phyloP scores from a whole-genome alignment of 495 filamentous ascomycete genomes.

The Chaetomium fimeti region DNA sequence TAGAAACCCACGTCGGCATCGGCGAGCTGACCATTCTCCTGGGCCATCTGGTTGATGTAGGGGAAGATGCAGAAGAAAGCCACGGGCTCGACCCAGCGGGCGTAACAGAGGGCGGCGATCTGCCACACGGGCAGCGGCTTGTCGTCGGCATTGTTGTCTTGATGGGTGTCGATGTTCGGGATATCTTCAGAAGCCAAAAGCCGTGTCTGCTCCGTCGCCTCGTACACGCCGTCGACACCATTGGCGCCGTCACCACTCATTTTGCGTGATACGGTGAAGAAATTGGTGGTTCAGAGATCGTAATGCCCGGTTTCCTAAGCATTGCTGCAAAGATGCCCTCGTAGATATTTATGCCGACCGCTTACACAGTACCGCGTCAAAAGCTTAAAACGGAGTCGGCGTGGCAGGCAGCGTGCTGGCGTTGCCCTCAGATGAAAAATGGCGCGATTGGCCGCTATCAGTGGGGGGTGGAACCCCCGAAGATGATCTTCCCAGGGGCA shows the following conservation, averaged over 20 bases:
- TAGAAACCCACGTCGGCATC: constrained; percentile 68
- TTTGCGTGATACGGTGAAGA: not conserved
- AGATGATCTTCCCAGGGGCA: not conserved
- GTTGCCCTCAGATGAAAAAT: not conserved
- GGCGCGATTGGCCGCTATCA: not conserved
- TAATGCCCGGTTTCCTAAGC: not conserved
- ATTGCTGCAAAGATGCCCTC: not conserved
- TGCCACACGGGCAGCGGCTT: constrained; percentile 57
- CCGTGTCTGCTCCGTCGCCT: constrained; percentile 39
- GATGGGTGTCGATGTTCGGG: constrained; percentile 22
- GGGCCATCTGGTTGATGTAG: constrained; percentile 70
- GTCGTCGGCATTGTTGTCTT: constrained; percentile 29
- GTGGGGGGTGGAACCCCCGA: not conserved
- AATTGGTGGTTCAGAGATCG: not conserved
- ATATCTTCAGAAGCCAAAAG: constrained; percentile 34
- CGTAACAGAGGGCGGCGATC: constrained; percentile 64
- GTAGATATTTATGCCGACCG: not conserved
- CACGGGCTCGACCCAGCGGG: constrained; percentile 67
- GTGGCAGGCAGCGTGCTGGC: not conserved
- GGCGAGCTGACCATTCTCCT: constrained; percentile 54
- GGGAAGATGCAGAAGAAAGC: constrained; percentile 76
- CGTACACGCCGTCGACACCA: not conserved
- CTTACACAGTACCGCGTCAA: not conserved
- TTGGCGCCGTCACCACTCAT: constrained; percentile 2
- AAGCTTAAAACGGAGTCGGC: not conserved